These are phyloP conservation scores for Globisporangium polare DNA, from an alignment of 352 stramenopile genomes.

Conservation along the genomic window DNA sequence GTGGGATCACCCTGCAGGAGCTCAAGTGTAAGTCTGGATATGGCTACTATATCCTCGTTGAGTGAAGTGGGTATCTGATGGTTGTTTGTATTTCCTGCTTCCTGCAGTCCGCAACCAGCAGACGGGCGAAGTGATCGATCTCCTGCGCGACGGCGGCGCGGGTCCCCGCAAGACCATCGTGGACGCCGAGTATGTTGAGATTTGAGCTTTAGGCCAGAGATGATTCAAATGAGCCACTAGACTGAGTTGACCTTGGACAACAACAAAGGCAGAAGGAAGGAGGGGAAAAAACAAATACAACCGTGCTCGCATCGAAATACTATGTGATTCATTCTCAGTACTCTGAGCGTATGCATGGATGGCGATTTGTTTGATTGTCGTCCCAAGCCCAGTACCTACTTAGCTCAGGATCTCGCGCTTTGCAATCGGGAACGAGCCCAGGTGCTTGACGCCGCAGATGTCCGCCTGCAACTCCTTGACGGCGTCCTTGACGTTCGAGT, in stretches of 20 bases:
- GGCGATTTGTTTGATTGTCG: too few relatives aligned
- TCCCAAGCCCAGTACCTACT: background rate
- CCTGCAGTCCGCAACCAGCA: conserved; percentile 47
- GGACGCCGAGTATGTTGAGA: conserved; percentile 71
- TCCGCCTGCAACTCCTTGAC: conserved; percentile 45
- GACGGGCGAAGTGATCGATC: conserved; percentile 62
- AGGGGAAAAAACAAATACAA: background rate
- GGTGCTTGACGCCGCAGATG: conserved; percentile 67
- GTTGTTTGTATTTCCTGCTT: background rate
- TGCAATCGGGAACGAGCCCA: conserved; percentile 75
- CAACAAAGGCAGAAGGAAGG: background rate
- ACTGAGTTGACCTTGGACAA: too few relatives aligned
- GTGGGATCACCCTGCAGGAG: conserved; percentile 40
- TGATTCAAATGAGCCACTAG: conserved; percentile 14
- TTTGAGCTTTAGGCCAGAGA: conserved; percentile 22
- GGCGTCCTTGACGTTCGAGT: conserved; percentile 52
- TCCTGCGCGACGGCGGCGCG: conserved; percentile 41
- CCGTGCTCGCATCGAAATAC: background rate
- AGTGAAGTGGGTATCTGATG: conserved; percentile 1
- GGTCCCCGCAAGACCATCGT: conserved; percentile 52
- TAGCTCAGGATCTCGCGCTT: conserved; percentile 47
- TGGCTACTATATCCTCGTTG: conserved; percentile 1
- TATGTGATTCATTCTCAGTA: too few relatives aligned
- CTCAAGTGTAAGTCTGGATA: conserved; percentile 52
- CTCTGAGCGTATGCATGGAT: background rate